phyloP scores from a whole-genome alignment of 2,329 filamentous ascomycete species.

The Ascochyta fabae region DNA sequence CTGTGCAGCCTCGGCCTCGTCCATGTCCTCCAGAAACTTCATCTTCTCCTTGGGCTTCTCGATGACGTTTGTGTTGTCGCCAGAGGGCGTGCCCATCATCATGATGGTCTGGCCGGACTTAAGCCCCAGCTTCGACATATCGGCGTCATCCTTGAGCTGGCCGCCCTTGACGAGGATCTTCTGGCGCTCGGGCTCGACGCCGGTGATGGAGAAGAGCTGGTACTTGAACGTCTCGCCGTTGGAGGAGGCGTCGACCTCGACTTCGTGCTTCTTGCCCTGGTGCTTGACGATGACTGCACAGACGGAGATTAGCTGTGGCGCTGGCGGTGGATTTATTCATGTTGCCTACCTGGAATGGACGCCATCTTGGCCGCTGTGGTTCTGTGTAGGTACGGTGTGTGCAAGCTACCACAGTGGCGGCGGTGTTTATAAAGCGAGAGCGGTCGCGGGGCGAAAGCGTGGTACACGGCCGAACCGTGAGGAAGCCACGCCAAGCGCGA shows the following conservation, averaged over 20 bases:
- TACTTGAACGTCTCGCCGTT: conserved; percentile 94
- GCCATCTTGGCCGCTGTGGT: conserved; percentile 36
- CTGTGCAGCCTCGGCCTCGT: conserved; percentile 85
- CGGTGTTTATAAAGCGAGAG: conserved; percentile 24
- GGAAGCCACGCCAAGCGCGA: conserved; percentile 30
- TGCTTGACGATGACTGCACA: conserved; percentile 86
- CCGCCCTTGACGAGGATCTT: conserved; percentile 95
- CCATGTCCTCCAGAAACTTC: conserved; percentile 97
- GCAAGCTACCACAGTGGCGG: conserved; percentile 16
- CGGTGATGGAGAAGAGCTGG: conserved; percentile 92
- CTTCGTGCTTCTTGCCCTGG: conserved; percentile 91
- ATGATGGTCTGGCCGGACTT: conserved; percentile 88
- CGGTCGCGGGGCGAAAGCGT: conserved; percentile 41
- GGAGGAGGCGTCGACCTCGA: conserved; percentile 84
- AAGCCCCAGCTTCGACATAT: conserved; percentile 80
- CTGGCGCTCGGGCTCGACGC: conserved; percentile 93
- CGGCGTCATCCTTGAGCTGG: conserved; percentile 93
- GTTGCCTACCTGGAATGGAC: conserved; percentile 44
- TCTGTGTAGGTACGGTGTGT: conserved; percentile 1
- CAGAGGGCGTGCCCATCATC: conserved; percentile 92
- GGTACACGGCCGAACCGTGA: conserved; percentile 37
- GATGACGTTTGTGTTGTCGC: conserved; percentile 64
- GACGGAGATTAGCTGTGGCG: conserved; percentile 30
- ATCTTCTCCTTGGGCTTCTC: conserved; percentile 77
- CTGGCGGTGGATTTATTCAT: background rate